phyloP scores from a whole-genome alignment of 1,284 basidiomycete species.

The Cystobasidium slooffiae region DNA sequence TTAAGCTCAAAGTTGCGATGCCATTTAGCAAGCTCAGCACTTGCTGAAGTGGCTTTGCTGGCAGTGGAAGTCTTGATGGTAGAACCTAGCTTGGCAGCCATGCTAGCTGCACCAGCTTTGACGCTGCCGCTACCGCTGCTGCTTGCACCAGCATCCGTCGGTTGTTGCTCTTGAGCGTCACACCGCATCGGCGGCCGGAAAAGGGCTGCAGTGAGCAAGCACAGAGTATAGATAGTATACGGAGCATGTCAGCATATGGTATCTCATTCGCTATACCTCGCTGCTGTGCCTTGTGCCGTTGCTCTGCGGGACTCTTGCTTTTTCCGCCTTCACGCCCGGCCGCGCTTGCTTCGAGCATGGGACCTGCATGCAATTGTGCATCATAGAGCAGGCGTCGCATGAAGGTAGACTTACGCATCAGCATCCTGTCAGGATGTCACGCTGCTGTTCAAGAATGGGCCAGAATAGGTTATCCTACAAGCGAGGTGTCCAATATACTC shows the following conservation, averaged over 20 bases:
- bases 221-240: not conserved
- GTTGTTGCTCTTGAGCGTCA: constrained; percentile 24
- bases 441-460: not conserved
- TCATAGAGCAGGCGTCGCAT: not conserved
- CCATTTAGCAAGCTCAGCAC: constrained; percentile 82
- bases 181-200: constrained; percentile 33
- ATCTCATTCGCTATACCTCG: not conserved
- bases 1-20: constrained; percentile 79
- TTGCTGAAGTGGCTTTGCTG: not conserved
- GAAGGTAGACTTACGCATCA: constrained; percentile 31
- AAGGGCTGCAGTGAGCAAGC: constrained; percentile 16
- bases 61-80: constrained; percentile 17
- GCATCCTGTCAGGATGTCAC: not conserved
- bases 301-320: not conserved
- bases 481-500: too few relatives aligned
- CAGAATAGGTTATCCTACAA: too few relatives aligned
- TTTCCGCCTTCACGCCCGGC: constrained; percentile 9
- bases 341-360: not conserved
- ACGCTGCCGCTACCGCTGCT: constrained; percentile 5
- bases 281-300: not conserved
- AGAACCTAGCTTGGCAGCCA: constrained; percentile 7
- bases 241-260: not conserved
- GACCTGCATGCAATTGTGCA: too few relatives aligned
- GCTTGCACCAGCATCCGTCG: not conserved
- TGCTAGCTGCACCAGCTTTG: not conserved